Base-by-base conservation (phyloP, 2,329 filamentous ascomycete species). In the Biscogniauxia mediterranea region DNA sequence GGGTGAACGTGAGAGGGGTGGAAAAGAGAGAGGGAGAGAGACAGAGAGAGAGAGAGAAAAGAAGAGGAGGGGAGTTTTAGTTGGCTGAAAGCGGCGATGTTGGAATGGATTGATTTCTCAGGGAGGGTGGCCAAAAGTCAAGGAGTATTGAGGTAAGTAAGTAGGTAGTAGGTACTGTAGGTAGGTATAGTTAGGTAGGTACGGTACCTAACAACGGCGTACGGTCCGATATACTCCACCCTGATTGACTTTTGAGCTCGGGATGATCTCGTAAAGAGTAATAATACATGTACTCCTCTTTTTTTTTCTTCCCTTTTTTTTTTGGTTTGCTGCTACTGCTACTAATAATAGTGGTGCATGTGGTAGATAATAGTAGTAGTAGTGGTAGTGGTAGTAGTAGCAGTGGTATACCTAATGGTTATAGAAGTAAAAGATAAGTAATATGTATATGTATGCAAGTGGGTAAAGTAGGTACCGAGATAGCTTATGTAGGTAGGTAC, bases 1-100 rank as follows among this genome's bases (percentile, higher is more conserved):
- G 64, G 64, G 61, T 61, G 64, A 58, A 57, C 52, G 60, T 60
- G 59, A 57, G 63, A 57, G 56, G 38, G 56, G 60, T 56, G n/a
- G 56, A 55, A 21, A 28, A 53, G 25, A 46, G 46, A 51, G 55
- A 32, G 8, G 51, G 57, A 21, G 23, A 63, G 64, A 63, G 61
- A 62, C 62, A 58, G 58, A 54, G 60, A 61, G 59, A 56, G 63
- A 57, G 59, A 32, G 56, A 62, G 57, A 25, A 53, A 52, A 21
- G 49, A 53, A 26, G 52, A 49, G 32, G 55, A 32, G 13, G 52
- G 57, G 28, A 50, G 26, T 19, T 21, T 49, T 19, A 53, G 57
- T 53, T 62, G 64, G 66, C 64, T 68, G 64, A 67, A 67, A 64
- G 65, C 63, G 62, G 62, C 63, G 56, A 61, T 65, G 62, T 54